phyloP scores from a whole-genome alignment of 257 asterid genomes.

The Sherardia arvensis region DNA sequence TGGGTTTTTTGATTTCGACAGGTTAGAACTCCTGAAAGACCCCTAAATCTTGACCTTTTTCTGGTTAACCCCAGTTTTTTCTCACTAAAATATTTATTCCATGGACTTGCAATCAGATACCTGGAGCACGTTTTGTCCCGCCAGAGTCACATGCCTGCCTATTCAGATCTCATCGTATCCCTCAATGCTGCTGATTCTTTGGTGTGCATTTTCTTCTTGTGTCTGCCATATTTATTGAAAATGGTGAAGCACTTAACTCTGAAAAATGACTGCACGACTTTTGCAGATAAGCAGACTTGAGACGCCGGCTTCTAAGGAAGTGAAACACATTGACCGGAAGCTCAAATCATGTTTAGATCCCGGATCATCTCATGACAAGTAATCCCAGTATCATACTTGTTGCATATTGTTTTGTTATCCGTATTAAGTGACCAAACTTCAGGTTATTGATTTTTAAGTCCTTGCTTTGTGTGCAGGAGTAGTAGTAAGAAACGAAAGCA shows the following conservation, averaged over 20 bases:
- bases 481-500: constrained; percentile 93
- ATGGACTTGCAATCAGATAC: constrained; percentile 42
- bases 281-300: constrained; percentile 66
- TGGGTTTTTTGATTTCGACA: constrained; percentile 53
- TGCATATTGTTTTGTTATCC: neutral
- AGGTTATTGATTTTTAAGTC: neutral
- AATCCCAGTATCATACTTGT: constrained; percentile 21
- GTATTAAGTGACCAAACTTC: neutral
- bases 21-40: constrained; percentile 31
- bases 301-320: constrained; percentile 72
- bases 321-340: constrained; percentile 94
- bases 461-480: constrained; percentile 44
- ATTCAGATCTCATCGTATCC: constrained; percentile 40
- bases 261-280: neutral
- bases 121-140: constrained; percentile 47
- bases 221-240: constrained; percentile 3
- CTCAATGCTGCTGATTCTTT: constrained; percentile 48
- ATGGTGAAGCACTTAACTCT: neutral
- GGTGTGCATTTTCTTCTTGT: constrained; percentile 27
- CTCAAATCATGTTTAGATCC: constrained; percentile 94
- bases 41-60: neutral
- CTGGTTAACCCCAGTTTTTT: constrained; percentile 13
- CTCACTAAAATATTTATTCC: constrained; percentile 15
- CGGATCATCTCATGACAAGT: constrained; percentile 84
- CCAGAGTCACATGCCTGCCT: constrained; percentile 46